These are phyloP conservation scores for Ogataea pignaliae DNA, from an alignment of 805 yeast species.

Conservation along the genomic window DNA sequence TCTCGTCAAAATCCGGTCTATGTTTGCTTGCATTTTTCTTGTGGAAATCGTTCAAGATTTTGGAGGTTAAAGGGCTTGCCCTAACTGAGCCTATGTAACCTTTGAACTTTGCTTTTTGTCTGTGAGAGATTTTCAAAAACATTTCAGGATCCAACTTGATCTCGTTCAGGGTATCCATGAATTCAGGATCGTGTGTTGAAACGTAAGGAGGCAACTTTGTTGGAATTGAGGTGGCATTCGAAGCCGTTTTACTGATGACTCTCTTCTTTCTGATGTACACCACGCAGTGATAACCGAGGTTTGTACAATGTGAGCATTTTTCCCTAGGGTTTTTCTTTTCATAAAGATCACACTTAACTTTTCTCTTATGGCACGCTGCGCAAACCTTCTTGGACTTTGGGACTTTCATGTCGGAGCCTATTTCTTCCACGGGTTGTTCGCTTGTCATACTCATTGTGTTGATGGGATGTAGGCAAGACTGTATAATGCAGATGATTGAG, in stretches of 20 bases:
- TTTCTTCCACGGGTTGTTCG: too few relatives aligned
- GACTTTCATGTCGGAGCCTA: constrained; percentile 25
- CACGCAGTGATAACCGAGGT: constrained; percentile 64
- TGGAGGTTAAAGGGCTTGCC: constrained; percentile 7
- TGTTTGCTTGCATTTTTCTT: constrained; percentile 2
- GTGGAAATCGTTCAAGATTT: constrained; percentile 9
- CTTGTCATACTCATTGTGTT: too few relatives aligned
- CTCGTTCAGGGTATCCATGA: constrained; percentile 3
- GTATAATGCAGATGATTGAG: too few relatives aligned
- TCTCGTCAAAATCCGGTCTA: constrained; percentile 20
- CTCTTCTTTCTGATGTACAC: constrained; percentile 54
- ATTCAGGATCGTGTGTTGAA: constrained; percentile 1
- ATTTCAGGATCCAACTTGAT: constrained; percentile 12
- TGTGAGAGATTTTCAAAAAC: constrained; percentile 3
- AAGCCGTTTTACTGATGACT: constrained; percentile 25
- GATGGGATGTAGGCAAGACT: too few relatives aligned
- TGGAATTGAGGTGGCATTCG: constrained; percentile 10
- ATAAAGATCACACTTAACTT: constrained; percentile 65
- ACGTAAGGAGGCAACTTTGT: constrained; percentile 18
- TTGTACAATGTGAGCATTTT: constrained; percentile 61
- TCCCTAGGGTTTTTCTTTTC: constrained; percentile 28
- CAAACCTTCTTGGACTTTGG: constrained; percentile 66
- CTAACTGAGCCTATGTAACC: constrained; percentile 25
- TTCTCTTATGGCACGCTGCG: constrained; percentile 64
- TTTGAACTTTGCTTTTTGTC: constrained; percentile 8